These are phyloP conservation scores for Clitocybe nebularis DNA, from an alignment of 1,284 basidiomycete genomes.

Conservation along the genomic window DNA sequence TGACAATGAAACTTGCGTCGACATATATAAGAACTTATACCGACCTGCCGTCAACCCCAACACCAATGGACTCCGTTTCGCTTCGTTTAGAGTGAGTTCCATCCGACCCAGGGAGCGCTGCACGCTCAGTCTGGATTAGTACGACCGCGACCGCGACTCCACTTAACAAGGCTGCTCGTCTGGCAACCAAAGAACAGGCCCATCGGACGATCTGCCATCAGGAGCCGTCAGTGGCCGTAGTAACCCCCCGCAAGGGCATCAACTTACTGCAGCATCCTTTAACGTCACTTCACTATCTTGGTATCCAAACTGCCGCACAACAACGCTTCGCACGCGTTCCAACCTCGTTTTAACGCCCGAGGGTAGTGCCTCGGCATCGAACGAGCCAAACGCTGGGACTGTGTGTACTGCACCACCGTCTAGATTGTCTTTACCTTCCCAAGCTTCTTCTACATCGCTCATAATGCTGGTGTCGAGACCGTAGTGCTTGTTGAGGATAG, in stretches of 20 bases:
- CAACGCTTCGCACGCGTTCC: slow-evolving; percentile 50
- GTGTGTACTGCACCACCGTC: slow-evolving; percentile 22
- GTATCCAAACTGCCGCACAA: slow-evolving; percentile 65
- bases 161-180: slow-evolving; percentile 80
- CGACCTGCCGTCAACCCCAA: slow-evolving; percentile 90
- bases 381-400: slow-evolving; percentile 30
- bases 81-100: slow-evolving; percentile 38
- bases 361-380: slow-evolving; percentile 30
- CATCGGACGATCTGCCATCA: slow-evolving; percentile 74
- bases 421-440: slow-evolving; percentile 42
- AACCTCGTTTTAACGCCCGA: slow-evolving; percentile 33
- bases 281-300: slow-evolving; percentile 49
- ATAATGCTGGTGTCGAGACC: slow-evolving; percentile 92
- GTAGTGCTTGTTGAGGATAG: slow-evolving; percentile 82
- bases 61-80: slow-evolving; percentile 51
- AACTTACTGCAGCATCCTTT: slow-evolving; percentile 60
- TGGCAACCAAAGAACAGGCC: slow-evolving; percentile 75
- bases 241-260: no score
- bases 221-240: no score
- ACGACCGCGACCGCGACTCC: slow-evolving; percentile 87
- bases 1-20: no score
- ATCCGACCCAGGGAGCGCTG: slow-evolving; percentile 36
- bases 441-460: slow-evolving; percentile 80
- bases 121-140: slow-evolving; percentile 76
- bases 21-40: no score